Percentiles rank a stretch among this genome's conserved stretches.
Conservation (phyloP, 2,329 filamentous ascomycete species). For the Neopestalotiopsis rosae region DNA sequence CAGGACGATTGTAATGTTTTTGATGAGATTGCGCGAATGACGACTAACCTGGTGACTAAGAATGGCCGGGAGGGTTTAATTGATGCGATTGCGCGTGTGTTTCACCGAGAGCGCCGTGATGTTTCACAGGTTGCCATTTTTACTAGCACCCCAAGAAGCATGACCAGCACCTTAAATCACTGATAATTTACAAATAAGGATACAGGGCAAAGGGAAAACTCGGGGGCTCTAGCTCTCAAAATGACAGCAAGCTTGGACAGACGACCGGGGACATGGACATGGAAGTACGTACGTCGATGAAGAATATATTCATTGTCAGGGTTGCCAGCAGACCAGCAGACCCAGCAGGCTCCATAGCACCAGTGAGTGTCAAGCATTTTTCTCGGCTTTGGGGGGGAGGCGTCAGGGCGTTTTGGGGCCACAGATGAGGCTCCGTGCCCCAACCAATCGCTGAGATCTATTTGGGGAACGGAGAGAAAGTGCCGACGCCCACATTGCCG, state of each 20-base stretch:
- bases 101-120: not conserved
- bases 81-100: constrained; percentile 1
- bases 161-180: not conserved
- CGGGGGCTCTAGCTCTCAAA: too few relatives aligned
- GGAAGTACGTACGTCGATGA: too few relatives aligned
- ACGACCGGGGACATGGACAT: too few relatives aligned
- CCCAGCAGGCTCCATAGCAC: too few relatives aligned
- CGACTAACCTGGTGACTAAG: not conserved
- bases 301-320: too few relatives aligned
- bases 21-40: not conserved
- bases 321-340: too few relatives aligned
- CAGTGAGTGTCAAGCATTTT: constrained; percentile 6
- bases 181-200: not conserved
- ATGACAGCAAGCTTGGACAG: too few relatives aligned
- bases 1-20: not conserved
- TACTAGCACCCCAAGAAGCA: not conserved
- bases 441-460: constrained; percentile 12
- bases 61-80: not conserved
- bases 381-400: not conserved
- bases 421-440: constrained; percentile 9
- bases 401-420: not conserved
- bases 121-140: not conserved
- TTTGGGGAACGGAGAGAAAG: constrained; percentile 13
- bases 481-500: constrained; percentile 5
- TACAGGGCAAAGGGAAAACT: not conserved